Conservation (phyloP, 768 basidiomycete species). For the Termitomyces bulborhizus region DNA sequence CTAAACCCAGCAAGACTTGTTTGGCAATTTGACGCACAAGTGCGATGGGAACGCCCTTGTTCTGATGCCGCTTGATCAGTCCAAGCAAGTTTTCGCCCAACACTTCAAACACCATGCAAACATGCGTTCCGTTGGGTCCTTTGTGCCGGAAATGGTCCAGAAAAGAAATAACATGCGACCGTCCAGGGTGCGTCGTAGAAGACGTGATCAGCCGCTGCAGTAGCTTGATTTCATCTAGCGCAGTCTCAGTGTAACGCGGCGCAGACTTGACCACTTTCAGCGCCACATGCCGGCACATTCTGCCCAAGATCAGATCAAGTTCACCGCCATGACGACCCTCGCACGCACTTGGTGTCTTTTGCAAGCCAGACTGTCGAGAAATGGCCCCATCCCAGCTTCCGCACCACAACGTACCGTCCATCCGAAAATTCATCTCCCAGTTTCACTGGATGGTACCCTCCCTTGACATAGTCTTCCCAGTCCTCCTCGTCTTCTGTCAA, state of each 20-base stretch:
- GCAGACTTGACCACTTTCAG: slow-evolving; percentile 99
- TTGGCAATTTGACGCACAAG: slow-evolving; percentile 96
- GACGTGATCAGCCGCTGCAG: slow-evolving; percentile 92
- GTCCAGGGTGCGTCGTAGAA: slow-evolving; percentile 70
- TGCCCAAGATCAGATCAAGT: slow-evolving; percentile 26
- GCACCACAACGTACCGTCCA: slow-evolving; percentile 81
- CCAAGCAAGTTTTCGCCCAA: slow-evolving; percentile 95
- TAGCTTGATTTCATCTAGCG: slow-evolving; percentile 97
- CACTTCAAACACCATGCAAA: slow-evolving; percentile 99
- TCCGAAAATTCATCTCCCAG: slow-evolving; percentile 89
- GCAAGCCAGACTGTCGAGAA: slow-evolving; percentile 94
- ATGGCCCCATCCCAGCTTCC: slow-evolving; percentile 95
- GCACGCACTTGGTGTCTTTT: slow-evolving; percentile 67
- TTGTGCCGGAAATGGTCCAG: slow-evolving; percentile 97
- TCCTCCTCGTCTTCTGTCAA: slow-evolving; percentile 93
- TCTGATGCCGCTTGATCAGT: slow-evolving; percentile 96
- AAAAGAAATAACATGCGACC: slow-evolving; percentile 94
- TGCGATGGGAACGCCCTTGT: slow-evolving; percentile 92
- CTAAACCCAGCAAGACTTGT: slow-evolving; percentile 89
- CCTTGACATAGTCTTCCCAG: slow-evolving; percentile 79
- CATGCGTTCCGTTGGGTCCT: slow-evolving; percentile 94
- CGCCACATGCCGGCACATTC: slow-evolving; percentile 93
- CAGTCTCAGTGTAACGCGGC: slow-evolving; percentile 94
- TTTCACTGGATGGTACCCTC: slow-evolving; percentile 89
- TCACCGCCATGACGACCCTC: too few species aligned